Evolutionary conservation across 495 filamentous ascomycete species (phyloP), one percentile per base, ranked within the genome.

Genomic region (Aspergillus cavernicola): DNA sequence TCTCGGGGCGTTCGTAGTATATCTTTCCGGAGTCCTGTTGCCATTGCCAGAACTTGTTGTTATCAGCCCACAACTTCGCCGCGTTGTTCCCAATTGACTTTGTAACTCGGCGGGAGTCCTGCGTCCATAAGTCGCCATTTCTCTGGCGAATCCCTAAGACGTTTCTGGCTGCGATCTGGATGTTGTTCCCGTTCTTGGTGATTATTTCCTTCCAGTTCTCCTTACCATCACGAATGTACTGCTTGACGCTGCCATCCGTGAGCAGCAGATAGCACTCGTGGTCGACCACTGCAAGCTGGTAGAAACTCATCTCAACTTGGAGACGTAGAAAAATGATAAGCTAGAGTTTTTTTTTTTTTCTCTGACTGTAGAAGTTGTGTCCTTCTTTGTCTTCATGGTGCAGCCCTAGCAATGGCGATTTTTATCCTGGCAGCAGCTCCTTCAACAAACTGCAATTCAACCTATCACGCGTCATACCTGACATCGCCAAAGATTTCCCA

Each of bases 1-100:
- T 50, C n/a, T 50, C 47, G 13, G n/a, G n/a, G 22, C 48, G 36
- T 8, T 19, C 26, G n/a, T 51, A 41, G 35, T 24, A 51, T 2
- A 51, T 15, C 9, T 19, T 51, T 5, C 15, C 15, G 0, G n/a
- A 12, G 4, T 4, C 4, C 48, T 51, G 29, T 18, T 41, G 36
- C 48, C 36, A 51, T 16, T 41, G 23, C 36, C 37, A 51, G 18
- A 51, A 41, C 6, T n/a, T 6, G 1, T 20, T 36, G 0, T 41
- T 22, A n/a, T 26, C 31, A 6, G 35, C 48, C 48, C 48, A 51
- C 0, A 51, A 22, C 13, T 22, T 22, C 4, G 48, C 4, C 3
- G 48, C 48, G 24, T 41, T 41, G 23, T n/a, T 22, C 3, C 36
- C 48, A 24, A 51, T 19, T 2, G n/a, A 9, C 24, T 5, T 32